phyloP scores from a whole-genome alignment of 1,139 yeast genomes.

The Protomyces inundatus region DNA sequence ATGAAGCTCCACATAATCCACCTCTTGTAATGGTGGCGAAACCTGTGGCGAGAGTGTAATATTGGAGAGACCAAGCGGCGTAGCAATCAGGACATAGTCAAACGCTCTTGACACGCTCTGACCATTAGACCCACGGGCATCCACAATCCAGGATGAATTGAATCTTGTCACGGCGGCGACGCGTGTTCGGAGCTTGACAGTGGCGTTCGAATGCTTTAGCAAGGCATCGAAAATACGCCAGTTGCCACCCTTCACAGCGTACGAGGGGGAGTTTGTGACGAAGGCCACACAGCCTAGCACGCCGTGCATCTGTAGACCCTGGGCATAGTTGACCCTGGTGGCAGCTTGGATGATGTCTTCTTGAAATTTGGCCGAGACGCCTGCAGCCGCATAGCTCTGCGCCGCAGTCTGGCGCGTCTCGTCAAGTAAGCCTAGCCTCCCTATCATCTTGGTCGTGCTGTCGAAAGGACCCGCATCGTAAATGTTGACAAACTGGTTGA shows the following conservation, averaged over 20 bases:
- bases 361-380: constrained; percentile 32
- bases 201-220: constrained; percentile 40
- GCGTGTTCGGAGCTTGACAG: constrained; percentile 35
- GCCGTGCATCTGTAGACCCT: constrained; percentile 42
- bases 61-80: constrained; percentile 40
- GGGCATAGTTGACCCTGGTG: constrained; percentile 45
- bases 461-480: constrained; percentile 37
- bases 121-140: not conserved
- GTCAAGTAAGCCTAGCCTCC: constrained; percentile 34
- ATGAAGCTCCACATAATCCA: constrained; percentile 38
- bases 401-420: constrained; percentile 35
- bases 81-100: constrained; percentile 45
- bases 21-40: constrained; percentile 28
- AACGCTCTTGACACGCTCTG: constrained; percentile 33
- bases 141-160: constrained; percentile 26
- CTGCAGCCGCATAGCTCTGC: constrained; percentile 32
- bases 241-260: constrained; percentile 44
- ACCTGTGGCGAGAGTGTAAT: constrained; percentile 32
- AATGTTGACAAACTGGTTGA: not conserved
- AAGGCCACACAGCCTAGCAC: constrained; percentile 43
- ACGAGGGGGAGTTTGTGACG: constrained; percentile 39
- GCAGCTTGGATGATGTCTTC: constrained; percentile 41
- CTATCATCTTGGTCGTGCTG: constrained; percentile 32
- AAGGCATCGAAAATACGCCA: constrained; percentile 43
- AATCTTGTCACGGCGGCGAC: constrained; percentile 35